Conservation (phyloP, 768 basidiomycete species). For the Hericium erinaceus region DNA sequence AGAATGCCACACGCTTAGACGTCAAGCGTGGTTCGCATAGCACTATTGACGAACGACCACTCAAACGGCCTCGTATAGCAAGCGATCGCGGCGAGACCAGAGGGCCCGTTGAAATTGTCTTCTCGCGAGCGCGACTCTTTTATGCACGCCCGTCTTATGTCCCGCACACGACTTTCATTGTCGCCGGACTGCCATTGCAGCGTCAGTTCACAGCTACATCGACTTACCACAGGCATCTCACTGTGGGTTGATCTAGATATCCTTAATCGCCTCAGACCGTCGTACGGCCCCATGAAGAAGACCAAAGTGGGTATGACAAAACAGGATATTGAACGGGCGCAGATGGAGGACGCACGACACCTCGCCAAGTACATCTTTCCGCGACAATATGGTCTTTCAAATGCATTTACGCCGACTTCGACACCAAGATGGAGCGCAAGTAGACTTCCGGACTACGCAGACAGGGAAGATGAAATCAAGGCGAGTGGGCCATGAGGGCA, state of each 20-base stretch:
- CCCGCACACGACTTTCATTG: constrained; percentile 38
- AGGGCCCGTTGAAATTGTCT: constrained; percentile 40
- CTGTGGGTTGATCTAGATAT: constrained; percentile 37
- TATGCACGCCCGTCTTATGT: constrained; percentile 52
- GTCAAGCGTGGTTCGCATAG: too few relatives aligned
- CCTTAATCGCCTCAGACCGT: constrained; percentile 47
- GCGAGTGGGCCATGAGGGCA: constrained; percentile 24
- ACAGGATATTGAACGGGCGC: constrained; percentile 23
- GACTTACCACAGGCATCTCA: too few relatives aligned
- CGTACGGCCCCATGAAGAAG: constrained; percentile 23
- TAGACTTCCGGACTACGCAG: constrained; percentile 40
- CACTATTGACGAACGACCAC: too few relatives aligned
- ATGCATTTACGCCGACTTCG: constrained; percentile 36
- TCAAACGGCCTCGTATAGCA: too few relatives aligned
- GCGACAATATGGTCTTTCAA: constrained; percentile 60
- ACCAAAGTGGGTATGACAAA: too few relatives aligned
- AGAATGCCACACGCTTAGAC: too few relatives aligned
- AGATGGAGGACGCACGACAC: constrained; percentile 45
- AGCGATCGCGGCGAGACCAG: not conserved
- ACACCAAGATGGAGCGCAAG: constrained; percentile 12
- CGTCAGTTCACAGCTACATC: constrained; percentile 35
- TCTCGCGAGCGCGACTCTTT: constrained; percentile 53
- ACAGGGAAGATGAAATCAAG: constrained; percentile 65
- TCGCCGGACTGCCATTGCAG: constrained; percentile 57
- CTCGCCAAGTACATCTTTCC: constrained; percentile 83